Evolutionary conservation across 805 yeast genomes (phyloP).

Genomic region (Pichia scutulata): DNA sequence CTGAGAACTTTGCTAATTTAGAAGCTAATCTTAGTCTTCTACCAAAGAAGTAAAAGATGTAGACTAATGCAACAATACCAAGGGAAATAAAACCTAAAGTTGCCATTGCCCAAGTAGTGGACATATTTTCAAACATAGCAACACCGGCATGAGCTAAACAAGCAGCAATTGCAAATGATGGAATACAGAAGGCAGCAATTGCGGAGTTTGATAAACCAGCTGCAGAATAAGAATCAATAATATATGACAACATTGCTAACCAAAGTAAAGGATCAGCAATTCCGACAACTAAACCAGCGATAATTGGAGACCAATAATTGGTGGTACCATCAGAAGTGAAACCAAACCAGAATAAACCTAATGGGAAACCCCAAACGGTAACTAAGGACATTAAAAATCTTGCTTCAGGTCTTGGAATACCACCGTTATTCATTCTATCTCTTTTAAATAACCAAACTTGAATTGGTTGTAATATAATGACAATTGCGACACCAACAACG

Average conservation of each 20-base stretch:
- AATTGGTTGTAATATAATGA: conserved; percentile 24
- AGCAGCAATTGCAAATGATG: conserved; percentile 31
- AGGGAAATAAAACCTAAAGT: conserved; percentile 28
- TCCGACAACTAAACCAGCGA: conserved; percentile 28
- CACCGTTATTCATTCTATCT: conserved; percentile 27
- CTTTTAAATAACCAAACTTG: conserved; percentile 27
- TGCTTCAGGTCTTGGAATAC: conserved; percentile 29
- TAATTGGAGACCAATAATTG: conserved; percentile 30
- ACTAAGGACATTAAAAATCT: conserved; percentile 28
- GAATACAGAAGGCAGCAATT: conserved; percentile 31
- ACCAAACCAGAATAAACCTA: conserved; percentile 30
- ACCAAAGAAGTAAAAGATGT: conserved; percentile 30
- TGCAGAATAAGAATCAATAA: conserved; percentile 29
- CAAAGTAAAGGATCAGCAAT: conserved; percentile 29
- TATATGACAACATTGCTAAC: conserved; percentile 30
- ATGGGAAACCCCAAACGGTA: conserved; percentile 32
- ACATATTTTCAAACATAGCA: conserved; percentile 31
- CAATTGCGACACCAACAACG: conserved; percentile 28
- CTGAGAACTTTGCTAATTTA: conserved; percentile 21
- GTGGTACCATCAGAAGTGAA: conserved; percentile 27
- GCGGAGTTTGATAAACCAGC: conserved; percentile 29
- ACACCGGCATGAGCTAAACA: conserved; percentile 32
- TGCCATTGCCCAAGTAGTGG: conserved; percentile 31
- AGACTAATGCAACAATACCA: conserved; percentile 27
- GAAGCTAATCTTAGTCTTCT: conserved; percentile 25